These are phyloP conservation scores for Geum urbanum DNA, from an alignment of 306 rosid genomes.

Conservation along the genomic window DNA sequence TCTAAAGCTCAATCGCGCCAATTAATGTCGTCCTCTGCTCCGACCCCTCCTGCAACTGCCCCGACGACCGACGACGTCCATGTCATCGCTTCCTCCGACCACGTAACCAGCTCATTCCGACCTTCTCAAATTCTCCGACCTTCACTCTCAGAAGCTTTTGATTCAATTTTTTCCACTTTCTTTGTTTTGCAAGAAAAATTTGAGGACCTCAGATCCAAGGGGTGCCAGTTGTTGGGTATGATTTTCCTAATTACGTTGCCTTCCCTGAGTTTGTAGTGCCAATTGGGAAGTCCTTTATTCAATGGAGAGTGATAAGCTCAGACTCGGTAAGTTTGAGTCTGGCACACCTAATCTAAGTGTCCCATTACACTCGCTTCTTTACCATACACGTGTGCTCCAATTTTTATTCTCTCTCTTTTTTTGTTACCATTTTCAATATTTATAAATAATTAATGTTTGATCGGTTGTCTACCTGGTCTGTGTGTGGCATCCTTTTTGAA, in stretches of 20 bases:
- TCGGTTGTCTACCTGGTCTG: too few species aligned
- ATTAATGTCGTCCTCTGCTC: conserved; percentile 73
- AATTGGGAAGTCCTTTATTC: not conserved
- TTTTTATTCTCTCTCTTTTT: too few species aligned
- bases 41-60: conserved; percentile 74
- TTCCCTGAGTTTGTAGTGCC: not conserved
- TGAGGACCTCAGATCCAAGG: conserved; percentile 64
- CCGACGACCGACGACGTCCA: conserved; percentile 69
- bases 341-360: too few species aligned
- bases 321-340: too few species aligned
- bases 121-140: not conserved
- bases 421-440: too few species aligned
- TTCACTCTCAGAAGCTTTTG: conserved; percentile 6
- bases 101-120: conserved; percentile 35
- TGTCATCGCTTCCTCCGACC: conserved; percentile 67
- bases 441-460: too few species aligned
- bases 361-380: too few species aligned
- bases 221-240: conserved; percentile 78
- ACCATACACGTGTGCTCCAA: too few species aligned
- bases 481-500: too few species aligned
- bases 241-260: not conserved
- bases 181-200: conserved; percentile 62
- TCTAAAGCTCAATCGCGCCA: conserved; percentile 73
- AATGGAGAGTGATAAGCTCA: too few species aligned
- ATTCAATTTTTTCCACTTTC: not conserved